Evolutionary conservation across 257 asterid species (phyloP).

Genomic region (Solanum pimpinellifolium): DNA sequence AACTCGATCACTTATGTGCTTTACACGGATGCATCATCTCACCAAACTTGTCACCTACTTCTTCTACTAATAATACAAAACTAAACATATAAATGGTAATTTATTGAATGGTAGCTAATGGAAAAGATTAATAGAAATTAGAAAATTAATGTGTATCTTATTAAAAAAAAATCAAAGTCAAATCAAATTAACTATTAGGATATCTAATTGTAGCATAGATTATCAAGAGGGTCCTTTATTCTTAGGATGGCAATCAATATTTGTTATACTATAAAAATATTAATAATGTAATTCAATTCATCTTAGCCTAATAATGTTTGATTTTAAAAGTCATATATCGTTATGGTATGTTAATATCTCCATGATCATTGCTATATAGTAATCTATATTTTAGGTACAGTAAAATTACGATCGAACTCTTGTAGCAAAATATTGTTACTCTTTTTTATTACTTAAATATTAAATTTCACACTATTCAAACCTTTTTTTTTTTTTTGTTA

Average conservation of each 20-base stretch:
- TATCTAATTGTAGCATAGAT: neutral
- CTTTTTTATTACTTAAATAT: too few relatives aligned
- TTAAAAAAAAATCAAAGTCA: too few relatives aligned
- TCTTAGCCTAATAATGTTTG: neutral
- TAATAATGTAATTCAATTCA: neutral
- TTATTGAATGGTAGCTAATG: neutral
- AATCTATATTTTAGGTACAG: too few relatives aligned
- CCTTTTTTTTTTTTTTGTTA: neutral
- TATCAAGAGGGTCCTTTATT: neutral
- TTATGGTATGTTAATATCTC: neutral
- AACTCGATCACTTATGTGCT: neutral
- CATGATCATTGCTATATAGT: neutral
- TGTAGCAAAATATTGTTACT: accelerated
- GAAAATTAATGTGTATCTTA: neutral
- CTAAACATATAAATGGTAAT: neutral
- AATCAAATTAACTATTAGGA: neutral
- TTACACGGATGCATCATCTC: neutral
- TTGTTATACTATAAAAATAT: neutral
- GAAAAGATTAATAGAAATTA: neutral
- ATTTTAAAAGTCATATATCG: neutral
- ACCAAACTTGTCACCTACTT: neutral
- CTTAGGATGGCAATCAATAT: neutral
- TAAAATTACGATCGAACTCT: too few relatives aligned
- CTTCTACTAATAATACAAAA: neutral
- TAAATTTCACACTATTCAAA: too few relatives aligned